Evolutionary conservation across 192 early-diverging fungal species (phyloP).

Genomic region (Spizellomyces sp.): DNA sequence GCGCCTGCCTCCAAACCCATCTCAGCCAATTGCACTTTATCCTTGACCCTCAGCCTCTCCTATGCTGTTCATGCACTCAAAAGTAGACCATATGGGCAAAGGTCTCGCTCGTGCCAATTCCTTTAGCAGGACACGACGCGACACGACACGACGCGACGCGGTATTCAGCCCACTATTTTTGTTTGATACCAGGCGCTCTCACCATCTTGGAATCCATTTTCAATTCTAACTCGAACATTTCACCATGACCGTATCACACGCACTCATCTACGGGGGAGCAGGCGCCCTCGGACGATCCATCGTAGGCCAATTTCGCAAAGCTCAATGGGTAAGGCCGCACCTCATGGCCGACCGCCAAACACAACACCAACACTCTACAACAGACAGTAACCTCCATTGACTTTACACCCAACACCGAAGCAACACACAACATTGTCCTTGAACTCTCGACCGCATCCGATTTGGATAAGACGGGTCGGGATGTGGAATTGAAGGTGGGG

Average conservation of each 20-base stretch:
- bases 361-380: not conserved
- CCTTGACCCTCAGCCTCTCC: no score
- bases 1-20: no score
- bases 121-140: no score
- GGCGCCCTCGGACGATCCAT: constrained; percentile 85
- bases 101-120: no score
- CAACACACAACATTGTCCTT: constrained; percentile 72
- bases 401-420: constrained; percentile 69
- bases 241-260: constrained; percentile 23
- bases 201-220: no score
- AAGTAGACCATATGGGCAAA: no score
- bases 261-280: constrained; percentile 87
- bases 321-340: constrained; percentile 65
- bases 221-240: no score
- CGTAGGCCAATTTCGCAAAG: constrained; percentile 70
- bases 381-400: constrained; percentile 82
- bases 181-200: no score
- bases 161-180: no score
- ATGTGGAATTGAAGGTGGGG: constrained; percentile 44
- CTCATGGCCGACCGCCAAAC: not conserved
- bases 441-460: constrained; percentile 31
- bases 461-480: constrained; percentile 63
- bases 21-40: no score
- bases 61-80: no score
- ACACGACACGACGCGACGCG: no score